Evolutionary conservation across 805 yeast genomes (phyloP).

Genomic region (Spathaspora gorwiae): DNA sequence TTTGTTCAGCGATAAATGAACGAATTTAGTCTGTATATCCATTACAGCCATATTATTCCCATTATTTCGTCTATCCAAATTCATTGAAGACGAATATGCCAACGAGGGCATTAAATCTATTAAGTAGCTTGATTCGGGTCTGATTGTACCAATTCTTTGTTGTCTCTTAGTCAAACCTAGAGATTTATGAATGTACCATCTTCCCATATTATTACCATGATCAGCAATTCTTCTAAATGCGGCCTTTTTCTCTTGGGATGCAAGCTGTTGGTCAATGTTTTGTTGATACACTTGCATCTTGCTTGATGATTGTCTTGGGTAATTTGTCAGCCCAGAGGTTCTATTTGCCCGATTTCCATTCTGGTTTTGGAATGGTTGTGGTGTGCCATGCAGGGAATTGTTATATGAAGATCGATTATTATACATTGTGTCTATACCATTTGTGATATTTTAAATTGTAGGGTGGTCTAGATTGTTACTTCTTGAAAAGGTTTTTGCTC

Average conservation of each 20-base stretch:
- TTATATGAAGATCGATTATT: neutral
- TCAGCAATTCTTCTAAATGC: conserved; percentile 70
- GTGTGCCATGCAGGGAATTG: neutral
- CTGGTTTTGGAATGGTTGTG: neutral
- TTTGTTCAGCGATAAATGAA: conserved; percentile 86
- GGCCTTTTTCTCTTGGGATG: conserved; percentile 46
- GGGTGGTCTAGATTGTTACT: too few species aligned
- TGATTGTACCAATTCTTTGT: conserved; percentile 46
- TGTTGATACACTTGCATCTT: conserved; percentile 20
- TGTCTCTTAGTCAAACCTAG: conserved; percentile 33
- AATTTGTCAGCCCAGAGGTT: too few species aligned
- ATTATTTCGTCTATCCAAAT: conserved; percentile 18
- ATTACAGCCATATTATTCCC: conserved; percentile 42
- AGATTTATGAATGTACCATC: conserved; percentile 49
- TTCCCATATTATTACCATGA: conserved; percentile 69
- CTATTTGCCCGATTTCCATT: neutral
- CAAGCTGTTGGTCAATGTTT: conserved; percentile 38
- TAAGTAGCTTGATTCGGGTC: conserved; percentile 68
- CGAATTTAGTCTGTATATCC: conserved; percentile 75
- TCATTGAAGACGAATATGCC: conserved; percentile 43
- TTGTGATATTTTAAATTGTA: too few species aligned
- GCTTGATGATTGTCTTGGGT: conserved; percentile 5
- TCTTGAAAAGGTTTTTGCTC: too few species aligned
- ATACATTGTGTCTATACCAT: neutral
- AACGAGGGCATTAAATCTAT: conserved; percentile 63